A percentile compares a stretch with the other conserved stretches of the same genome.
Evolutionary conservation across 257 asterid genomes (phyloP).

Genomic region (Capsicum baccatum): DNA sequence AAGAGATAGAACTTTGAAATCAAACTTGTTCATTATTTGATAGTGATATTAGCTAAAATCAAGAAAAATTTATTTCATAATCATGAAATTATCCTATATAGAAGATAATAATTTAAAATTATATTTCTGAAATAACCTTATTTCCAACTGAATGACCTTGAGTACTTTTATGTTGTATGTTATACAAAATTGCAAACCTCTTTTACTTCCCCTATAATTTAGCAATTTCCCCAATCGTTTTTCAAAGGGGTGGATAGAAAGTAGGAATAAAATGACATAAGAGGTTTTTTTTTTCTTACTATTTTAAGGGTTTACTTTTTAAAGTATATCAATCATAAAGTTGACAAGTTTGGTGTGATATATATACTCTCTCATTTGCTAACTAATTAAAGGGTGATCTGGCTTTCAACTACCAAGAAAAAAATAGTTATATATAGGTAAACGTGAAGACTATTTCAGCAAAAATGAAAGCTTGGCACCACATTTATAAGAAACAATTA

Average conservation of each 20-base stretch:
- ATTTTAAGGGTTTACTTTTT: neutral
- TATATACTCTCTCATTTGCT: neutral
- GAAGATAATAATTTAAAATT: too few species aligned
- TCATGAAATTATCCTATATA: too few species aligned
- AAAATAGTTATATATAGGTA: neutral
- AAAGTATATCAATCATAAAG: neutral
- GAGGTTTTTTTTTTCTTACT: too few species aligned
- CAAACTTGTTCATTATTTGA: too few species aligned
- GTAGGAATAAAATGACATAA: slow-evolving; percentile 17
- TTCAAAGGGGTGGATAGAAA: slow-evolving; percentile 19
- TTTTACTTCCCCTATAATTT: neutral
- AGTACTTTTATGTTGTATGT: too few species aligned
- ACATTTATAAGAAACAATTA: neutral
- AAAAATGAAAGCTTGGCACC: slow-evolving; percentile 8
- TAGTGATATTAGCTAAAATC: too few species aligned
- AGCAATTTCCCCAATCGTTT: neutral
- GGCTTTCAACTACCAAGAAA: slow-evolving; percentile 27
- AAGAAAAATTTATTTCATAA: too few species aligned
- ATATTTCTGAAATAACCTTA: neutral
- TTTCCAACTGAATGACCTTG: neutral
- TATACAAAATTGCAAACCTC: neutral
- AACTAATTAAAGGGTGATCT: slow-evolving; percentile 21
- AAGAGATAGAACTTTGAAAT: too few species aligned
- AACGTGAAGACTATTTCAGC: slow-evolving; percentile 2
- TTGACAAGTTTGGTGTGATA: slow-evolving; percentile 26